Base-by-base conservation (phyloP, 2,329 filamentous ascomycete genomes). In the Penicillium sp. region DNA sequence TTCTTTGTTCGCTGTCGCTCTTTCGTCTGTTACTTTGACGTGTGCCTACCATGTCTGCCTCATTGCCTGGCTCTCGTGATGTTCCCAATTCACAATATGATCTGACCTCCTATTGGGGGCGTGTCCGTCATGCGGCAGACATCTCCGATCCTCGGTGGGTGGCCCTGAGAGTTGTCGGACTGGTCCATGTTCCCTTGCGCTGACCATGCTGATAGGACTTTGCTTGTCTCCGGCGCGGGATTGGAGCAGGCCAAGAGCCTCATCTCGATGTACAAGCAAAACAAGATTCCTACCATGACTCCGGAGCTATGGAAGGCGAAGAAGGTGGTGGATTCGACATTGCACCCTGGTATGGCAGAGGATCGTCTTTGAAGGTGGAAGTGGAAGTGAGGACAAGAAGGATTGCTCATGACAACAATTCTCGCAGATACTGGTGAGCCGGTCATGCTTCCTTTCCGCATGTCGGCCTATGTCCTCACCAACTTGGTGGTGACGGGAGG, bases 91-190 rank as follows among this genome's bases (percentile, higher is more conserved):
- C 93, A 46, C 89, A 90, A 71, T 91, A 94, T 80, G 88, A 98
- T 67, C 78, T 98, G 63, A 82, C 73, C 66, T 96, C 90, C 40
- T 98, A 98, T 74, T 93, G 88, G 88, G 93, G 93, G 56, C 84
- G 93, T 50, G 93, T 97, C 64, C 82, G 81, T 73, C 91, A 98
- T 75, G 84, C 90, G 13, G 85, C 88, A 52, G 84, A 90, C 62
- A 83, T 98, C 62, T 86, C 90, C 66, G 93, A 98, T 76, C 93
- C 93, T 59, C 93, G 90, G 91, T 97, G 78, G 83, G 87, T 71
- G 52, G 25, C 13, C 51, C 47, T 43, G 52, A 43, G 52, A 43
- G 25, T 43, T 41, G 45, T 8, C 11, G 41, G 29, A 3, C 29
- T 9, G n/a, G 12, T 3, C 38, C 5, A n/a, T 11, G 24, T 32